Evolutionary conservation across 192 early-diverging fungal species (phyloP).

Genomic region (Mortierella alpina): DNA sequence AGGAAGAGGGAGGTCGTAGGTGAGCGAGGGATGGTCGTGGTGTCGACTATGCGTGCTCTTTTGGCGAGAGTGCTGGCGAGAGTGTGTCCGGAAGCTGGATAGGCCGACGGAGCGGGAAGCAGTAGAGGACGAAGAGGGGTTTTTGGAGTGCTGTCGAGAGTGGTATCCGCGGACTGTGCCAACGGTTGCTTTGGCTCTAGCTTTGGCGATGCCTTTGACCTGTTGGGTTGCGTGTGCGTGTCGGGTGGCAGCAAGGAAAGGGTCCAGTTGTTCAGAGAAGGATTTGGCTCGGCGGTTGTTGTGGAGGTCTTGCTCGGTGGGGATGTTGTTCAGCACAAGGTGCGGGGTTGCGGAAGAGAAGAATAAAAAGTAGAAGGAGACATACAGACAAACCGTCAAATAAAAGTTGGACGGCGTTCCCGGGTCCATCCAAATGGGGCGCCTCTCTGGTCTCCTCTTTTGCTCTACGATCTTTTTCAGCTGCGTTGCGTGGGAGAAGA

Average conservation of each 20-base stretch:
- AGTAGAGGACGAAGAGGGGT: constrained; percentile 16
- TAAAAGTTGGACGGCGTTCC: constrained; percentile 48
- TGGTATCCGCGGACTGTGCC: constrained; percentile 23
- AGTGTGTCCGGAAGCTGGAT: neutral
- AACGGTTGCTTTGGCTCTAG: constrained; percentile 30
- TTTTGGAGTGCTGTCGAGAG: constrained; percentile 25
- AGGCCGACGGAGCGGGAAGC: neutral
- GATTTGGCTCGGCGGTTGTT: constrained; percentile 37
- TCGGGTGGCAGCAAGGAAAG: constrained; percentile 40
- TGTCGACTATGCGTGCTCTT: constrained; percentile 10
- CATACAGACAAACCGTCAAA: constrained; percentile 54
- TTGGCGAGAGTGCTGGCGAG: constrained; percentile 17
- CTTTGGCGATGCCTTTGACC: constrained; percentile 33
- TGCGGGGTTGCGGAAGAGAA: constrained; percentile 21
- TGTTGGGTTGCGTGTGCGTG: constrained; percentile 31
- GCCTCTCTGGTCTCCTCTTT: neutral
- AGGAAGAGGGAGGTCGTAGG: constrained; percentile 5
- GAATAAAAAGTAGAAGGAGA: constrained; percentile 56
- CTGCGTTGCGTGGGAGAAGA: neutral
- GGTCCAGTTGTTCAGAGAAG: constrained; percentile 48
- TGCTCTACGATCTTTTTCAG: neutral
- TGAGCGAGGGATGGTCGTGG: neutral
- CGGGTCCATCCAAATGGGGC: constrained; percentile 40
- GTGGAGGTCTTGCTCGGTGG: constrained; percentile 27
- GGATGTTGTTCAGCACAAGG: constrained; percentile 2